Base-by-base conservation (phyloP, 495 filamentous ascomycete genomes). In the Tuber melanosporum region DNA sequence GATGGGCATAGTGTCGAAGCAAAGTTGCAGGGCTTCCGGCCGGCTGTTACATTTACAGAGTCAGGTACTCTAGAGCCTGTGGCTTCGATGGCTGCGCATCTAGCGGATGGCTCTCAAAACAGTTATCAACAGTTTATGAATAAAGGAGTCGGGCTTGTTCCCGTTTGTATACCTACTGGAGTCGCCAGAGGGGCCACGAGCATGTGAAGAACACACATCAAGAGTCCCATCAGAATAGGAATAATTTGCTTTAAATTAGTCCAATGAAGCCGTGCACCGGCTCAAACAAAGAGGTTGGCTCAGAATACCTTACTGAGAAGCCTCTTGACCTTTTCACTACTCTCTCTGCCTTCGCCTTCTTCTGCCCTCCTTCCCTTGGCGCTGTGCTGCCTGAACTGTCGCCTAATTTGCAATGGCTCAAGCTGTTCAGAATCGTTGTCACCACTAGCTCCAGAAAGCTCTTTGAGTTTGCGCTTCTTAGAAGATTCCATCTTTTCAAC, bases 281-380 rank as follows among this genome's bases (percentile, higher is more conserved):
- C 14, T 36, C 26, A 8, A 26, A 19, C 32, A 19, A 36, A 14
- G 57, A 12, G 17, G 3, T 36, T 66, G 2, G 26, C 41, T 87
- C 82, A 91, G 83, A 96, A 97, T 74, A 97, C 93, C 85, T 92
- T 92, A 81, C 91, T 92, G 75, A 96, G 84, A 15, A 97, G 90
- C 81, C 92, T 89, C 84, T 91, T 90, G 20, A 93, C 90, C 80
- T 92, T 89, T 69, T 92, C 91, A 32, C 87, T 88, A 81, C 90
- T 84, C 73, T 85, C 85, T 71, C 85, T 86, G 22, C 84, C 73
- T 80, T 86, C 81, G 71, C 81, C 83, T 78, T 85, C 81, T 87
- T 90, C 82, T 81, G 87, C 79, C 80, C 86, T 80, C 83, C 86
- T 86, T 84, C 77, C 77, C 77, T 84, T 85, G 57, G 89, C 85